Evolutionary conservation across 495 filamentous ascomycete genomes (phyloP).

Genomic region (Corynascus novoguineensis): DNA sequence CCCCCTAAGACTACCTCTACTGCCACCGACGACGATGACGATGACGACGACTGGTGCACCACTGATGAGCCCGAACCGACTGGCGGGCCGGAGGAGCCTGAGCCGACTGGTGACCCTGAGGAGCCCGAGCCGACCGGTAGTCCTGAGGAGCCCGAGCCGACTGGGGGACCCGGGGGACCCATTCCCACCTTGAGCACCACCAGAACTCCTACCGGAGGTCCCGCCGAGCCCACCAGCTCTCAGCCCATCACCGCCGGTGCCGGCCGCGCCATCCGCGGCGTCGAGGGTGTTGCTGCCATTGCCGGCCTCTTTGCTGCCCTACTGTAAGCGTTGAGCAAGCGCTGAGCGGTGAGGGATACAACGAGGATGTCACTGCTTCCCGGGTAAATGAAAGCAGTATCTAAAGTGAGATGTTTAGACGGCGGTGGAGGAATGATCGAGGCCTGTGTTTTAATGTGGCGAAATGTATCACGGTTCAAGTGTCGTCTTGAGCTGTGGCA

Average conservation of each 20-base stretch:
- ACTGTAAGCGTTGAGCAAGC: conserved; percentile 13
- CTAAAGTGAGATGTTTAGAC: not conserved
- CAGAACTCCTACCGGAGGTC: not conserved
- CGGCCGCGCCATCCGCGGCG: conserved; percentile 19
- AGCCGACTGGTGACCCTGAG: conserved; percentile 29
- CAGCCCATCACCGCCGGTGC: conserved; percentile 22
- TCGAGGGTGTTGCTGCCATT: conserved; percentile 17
- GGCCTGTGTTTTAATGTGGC: not conserved
- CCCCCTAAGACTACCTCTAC: not conserved
- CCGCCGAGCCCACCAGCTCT: conserved; percentile 6
- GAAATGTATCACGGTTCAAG: not conserved
- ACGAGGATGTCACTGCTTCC: not conserved
- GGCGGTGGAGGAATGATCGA: not conserved
- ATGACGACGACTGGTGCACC: conserved; percentile 5
- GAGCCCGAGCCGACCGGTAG: not conserved
- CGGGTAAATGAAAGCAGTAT: not conserved
- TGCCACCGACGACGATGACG: conserved; percentile 10
- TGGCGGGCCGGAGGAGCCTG: not conserved
- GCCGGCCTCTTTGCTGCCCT: conserved; percentile 21
- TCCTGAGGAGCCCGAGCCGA: not conserved
- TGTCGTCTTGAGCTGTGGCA: not conserved
- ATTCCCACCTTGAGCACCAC: conserved; percentile 11
- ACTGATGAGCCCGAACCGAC: not conserved
- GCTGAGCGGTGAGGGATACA: not conserved
- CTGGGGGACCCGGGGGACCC: too few species aligned